Conservation (phyloP, 2,329 filamentous ascomycete genomes). For the Paracoccidioides lutzii region DNA sequence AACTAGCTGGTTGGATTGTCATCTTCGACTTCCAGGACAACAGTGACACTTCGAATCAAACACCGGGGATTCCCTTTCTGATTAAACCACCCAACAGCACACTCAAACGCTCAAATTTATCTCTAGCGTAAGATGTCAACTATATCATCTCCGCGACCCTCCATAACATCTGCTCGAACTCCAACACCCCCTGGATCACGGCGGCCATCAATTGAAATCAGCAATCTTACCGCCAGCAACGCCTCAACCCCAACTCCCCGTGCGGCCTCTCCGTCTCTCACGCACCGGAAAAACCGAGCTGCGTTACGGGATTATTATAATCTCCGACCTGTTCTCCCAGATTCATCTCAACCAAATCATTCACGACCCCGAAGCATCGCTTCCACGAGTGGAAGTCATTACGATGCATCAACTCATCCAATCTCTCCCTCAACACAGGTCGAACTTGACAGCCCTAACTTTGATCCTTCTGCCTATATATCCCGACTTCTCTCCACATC, state of each 20-base stretch:
- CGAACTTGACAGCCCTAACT: conserved; percentile 61
- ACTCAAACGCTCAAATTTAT: background rate
- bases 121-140: conserved; percentile 40
- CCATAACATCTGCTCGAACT: conserved; percentile 44
- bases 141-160: conserved; percentile 46
- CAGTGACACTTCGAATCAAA: background rate
- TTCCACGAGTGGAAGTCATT: conserved; percentile 26
- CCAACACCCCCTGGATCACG: conserved; percentile 60
- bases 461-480: conserved; percentile 53
- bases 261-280: conserved; percentile 24
- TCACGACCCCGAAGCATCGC: conserved; percentile 25
- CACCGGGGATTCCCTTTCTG: too few relatives aligned
- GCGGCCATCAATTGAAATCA: conserved; percentile 58
- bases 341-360: conserved; percentile 18
- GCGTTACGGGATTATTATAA: conserved; percentile 94
- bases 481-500: conserved; percentile 30
- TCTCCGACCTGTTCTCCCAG: conserved; percentile 43
- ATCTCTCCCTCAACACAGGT: conserved; percentile 21
- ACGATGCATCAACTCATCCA: conserved; percentile 25
- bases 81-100: background rate
- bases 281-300: conserved; percentile 56
- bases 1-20: background rate
- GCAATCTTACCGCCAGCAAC: conserved; percentile 34
- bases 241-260: conserved; percentile 28
- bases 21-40: background rate